These are phyloP conservation scores for Penicillium sp. DNA, from an alignment of 2,329 filamentous ascomycete genomes.

Conservation along the genomic window DNA sequence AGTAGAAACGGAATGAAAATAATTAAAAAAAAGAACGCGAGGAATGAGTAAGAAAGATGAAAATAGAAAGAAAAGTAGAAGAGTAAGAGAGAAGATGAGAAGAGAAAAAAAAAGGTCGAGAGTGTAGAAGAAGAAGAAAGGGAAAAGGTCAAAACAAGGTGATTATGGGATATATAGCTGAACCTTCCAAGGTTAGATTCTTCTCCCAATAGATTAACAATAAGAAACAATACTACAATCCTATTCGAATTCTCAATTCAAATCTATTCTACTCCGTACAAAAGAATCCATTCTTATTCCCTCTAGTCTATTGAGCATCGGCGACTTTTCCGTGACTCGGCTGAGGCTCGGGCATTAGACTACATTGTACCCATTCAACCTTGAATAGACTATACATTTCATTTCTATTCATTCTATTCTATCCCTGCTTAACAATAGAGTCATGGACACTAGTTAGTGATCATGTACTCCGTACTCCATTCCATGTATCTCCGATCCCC, in stretches of 20 bases:
- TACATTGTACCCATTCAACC: neutral
- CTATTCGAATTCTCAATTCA: neutral
- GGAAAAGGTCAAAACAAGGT: constrained; percentile 9
- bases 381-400: neutral
- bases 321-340: neutral
- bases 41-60: neutral
- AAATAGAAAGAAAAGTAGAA: neutral
- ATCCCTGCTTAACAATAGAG: neutral
- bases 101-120: neutral
- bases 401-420: neutral
- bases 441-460: neutral
- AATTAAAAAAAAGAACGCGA: neutral
- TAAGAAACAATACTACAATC: neutral
- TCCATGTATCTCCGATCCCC: constrained; percentile 1
- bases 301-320: neutral
- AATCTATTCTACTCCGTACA: neutral
- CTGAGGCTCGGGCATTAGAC: neutral
- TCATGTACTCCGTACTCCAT: neutral
- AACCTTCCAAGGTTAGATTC: neutral
- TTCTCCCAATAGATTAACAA: neutral
- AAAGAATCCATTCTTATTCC: neutral
- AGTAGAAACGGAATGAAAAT: neutral
- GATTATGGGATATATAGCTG: constrained; percentile 2
- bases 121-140: neutral
- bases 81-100: neutral